phyloP scores from a whole-genome alignment of 139 green algal species.

The Chlorella sp. region DNA sequence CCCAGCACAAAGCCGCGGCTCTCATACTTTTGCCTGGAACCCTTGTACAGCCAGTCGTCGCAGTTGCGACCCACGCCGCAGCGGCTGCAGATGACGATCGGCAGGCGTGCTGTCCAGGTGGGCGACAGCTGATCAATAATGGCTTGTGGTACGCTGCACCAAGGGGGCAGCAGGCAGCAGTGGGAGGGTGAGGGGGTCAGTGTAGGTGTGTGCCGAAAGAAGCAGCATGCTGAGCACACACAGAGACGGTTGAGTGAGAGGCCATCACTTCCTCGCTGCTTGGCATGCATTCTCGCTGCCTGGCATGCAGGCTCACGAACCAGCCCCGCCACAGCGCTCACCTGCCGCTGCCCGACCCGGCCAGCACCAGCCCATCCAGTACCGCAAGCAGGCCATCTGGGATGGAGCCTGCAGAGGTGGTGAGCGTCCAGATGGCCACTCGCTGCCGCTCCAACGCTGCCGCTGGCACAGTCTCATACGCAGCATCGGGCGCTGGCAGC shows the following conservation, averaged over 20 bases:
- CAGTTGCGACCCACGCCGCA: conserved; percentile 32
- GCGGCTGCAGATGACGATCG: conserved; percentile 34
- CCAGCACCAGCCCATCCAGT: conserved; percentile 46
- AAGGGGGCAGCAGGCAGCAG: no score
- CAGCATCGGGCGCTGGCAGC: background rate
- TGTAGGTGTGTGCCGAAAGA: no score
- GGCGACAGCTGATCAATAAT: conserved; percentile 24
- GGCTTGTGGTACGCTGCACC: background rate
- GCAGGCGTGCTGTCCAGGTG: conserved; percentile 26
- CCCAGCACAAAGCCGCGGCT: conserved; percentile 34
- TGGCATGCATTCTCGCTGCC: no score
- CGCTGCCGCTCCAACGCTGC: background rate
- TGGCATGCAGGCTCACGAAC: no score
- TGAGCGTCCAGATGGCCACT: conserved; percentile 40
- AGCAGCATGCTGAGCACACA: no score
- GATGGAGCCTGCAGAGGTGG: background rate
- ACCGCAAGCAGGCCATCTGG: conserved; percentile 30
- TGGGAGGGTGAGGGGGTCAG: no score
- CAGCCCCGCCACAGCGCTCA: no score
- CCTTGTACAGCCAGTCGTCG: conserved; percentile 38
- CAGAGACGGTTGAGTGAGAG: no score
- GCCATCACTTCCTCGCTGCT: no score
- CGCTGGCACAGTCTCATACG: background rate
- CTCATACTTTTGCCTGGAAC: conserved; percentile 38
- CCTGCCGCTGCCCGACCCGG: conserved; percentile 39